Evolutionary conservation across 2,329 filamentous ascomycete genomes (phyloP), one percentile per base, ranked within the genome.

Genomic region (Alternaria atra): DNA sequence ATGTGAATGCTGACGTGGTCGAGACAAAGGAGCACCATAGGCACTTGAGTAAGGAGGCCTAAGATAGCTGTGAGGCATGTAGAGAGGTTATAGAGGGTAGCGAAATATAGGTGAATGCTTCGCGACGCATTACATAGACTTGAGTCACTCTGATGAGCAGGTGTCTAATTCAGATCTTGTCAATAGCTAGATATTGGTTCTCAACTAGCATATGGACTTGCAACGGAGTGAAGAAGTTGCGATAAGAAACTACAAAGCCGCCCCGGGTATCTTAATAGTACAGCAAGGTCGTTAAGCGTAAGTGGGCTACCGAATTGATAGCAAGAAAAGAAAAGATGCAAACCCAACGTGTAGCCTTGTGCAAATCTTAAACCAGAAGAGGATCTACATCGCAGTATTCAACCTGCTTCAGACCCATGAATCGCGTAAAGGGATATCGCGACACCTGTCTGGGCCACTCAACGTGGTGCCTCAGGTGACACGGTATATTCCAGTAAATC

Each of bases 371-470:
- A 8, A 37, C 10, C 23, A 55, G 17, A 55, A 43, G n/a, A 1
- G 60, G 39, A 3, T 65, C 59, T 12, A 56, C 55, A 2, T 65
- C 63, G 32, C 47, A 61, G 29, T 55, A 60, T 15, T 58, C 47
- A 32, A 67, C 40, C 10, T 70, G 63, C n/a, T 55, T 57, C 59
- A 73, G 69, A 1, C 73, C 75, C 34, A 71, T 23, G 25, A 76
- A 75, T 25, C 69, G 61, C 56, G 63, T 66, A 32, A 69, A 71
- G 5, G 74, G 71, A 65, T 73, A 77, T 34, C 67, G 65, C 39
- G 73, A 65, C 15, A 77, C 73, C 52, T 72, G 61, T 35, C 70
- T 66, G 10, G 72, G 71, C 73, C 75, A 78, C 39, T 77, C 71
- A 1, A 73, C 69, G 43, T 73, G 59, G 25, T 68, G 63, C 55